These are phyloP conservation scores for Aeschynomene evenia DNA, from an alignment of 306 rosid species.

Conservation along the genomic window DNA sequence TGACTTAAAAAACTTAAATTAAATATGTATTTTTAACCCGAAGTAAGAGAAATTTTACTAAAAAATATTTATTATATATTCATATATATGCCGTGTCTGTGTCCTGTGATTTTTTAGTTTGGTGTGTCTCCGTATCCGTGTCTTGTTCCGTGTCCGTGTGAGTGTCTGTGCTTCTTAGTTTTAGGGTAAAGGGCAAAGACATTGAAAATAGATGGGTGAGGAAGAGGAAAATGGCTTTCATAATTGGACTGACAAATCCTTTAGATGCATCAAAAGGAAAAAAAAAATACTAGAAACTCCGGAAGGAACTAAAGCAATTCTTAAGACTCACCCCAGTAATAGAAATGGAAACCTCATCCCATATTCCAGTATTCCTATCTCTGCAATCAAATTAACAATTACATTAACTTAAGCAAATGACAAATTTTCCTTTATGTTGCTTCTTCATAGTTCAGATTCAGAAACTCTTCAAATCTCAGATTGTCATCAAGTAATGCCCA, in stretches of 20 bases:
- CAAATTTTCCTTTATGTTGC: constrained; percentile 1
- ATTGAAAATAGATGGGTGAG: not conserved
- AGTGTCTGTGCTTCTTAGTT: no score
- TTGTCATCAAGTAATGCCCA: not conserved
- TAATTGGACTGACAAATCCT: not conserved
- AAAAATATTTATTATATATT: no score
- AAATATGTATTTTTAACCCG: no score
- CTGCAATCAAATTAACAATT: constrained; percentile 48
- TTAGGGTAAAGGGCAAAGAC: constrained; percentile 14
- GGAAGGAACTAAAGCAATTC: constrained; percentile 30
- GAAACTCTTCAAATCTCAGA: constrained; percentile 25
- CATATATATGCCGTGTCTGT: no score
- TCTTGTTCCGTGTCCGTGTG: no score
- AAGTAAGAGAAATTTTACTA: no score
- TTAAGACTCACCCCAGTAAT: constrained; percentile 72
- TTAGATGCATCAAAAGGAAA: not conserved
- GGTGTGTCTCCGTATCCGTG: no score
- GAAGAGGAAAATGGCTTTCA: not conserved
- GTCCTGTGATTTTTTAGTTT: no score
- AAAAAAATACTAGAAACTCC: not conserved
- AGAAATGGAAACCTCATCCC: constrained; percentile 90
- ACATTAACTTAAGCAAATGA: constrained; percentile 25
- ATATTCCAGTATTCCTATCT: constrained; percentile 97
- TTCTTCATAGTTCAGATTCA: constrained; percentile 21
- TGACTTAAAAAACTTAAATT: no score